Evolutionary conservation across 208 protist genomes (phyloP), one percentile per base, ranked within the genome.

Genomic region (Crithidia thermophila): DNA sequence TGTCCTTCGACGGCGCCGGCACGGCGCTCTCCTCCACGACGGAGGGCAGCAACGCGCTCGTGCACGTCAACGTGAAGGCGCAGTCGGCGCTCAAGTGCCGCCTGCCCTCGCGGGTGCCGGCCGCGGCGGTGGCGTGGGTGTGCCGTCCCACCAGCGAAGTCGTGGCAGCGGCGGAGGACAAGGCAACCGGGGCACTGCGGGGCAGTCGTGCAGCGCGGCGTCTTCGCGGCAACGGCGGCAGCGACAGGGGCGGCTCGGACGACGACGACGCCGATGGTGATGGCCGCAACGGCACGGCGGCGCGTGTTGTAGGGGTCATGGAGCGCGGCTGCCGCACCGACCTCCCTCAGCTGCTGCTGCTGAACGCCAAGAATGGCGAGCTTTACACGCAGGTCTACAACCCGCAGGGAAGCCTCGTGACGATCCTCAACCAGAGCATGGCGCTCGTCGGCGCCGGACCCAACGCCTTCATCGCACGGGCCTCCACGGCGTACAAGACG

Each of bases 321-420:
- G 52, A 67, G 30, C 46, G 30, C n/a, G 87, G 82, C 28, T 56
- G 64, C 23, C 73, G 75, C 30, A 71, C 67, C 20, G 64, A 88
- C 36, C 50, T 90, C 16, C 77, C 81, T 2, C 68, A 74, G 33
- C 31, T 90, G 53, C 52, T 93, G 45, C 67, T 93, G 14, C 72
- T 93, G 5, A 79, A 85, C 63, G 39, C 55, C 4, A 67, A 76
- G 18, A 81, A 82, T 47, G 87, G 87, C 0, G 77, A 89, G 55
- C 59, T 93, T 31, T 87, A 93, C 70, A 49, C 71, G 31, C 87
- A 90, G 68, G 82, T 87, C 16, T 88, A 85, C 68, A 81, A 72
- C 37, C 77, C 72, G 0, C 40, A 49, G 25, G 80, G 75, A 14
- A 76, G 67, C 43, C 69, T 50, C 8, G 63, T 77, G 20, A 75